A percentile compares a stretch with the other conserved stretches of the same genome.
Conservation (phyloP, 2,329 filamentous ascomycete genomes). For the Fusarium acutatum region DNA sequence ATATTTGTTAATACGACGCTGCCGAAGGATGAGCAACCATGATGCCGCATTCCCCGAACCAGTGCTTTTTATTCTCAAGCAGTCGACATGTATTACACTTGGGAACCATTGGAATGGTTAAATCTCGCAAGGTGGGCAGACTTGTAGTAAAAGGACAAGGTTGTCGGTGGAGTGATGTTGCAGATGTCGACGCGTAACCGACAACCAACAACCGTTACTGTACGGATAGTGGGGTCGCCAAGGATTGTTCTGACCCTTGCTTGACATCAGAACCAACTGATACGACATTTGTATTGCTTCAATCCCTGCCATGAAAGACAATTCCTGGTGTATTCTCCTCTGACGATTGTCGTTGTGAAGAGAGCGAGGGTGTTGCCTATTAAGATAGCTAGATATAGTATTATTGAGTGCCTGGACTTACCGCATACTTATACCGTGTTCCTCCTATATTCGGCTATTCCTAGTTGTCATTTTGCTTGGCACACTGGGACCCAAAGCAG, state of each 20-base stretch:
- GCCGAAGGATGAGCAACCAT: not conserved
- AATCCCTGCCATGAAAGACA: fast-evolving
- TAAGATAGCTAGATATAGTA: fast-evolving
- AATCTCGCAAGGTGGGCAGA: not conserved
- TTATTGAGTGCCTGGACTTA: not conserved
- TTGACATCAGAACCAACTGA: not conserved
- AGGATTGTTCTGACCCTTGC: not conserved
- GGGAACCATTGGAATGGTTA: not conserved
- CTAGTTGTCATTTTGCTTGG: not conserved
- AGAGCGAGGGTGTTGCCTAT: not conserved
- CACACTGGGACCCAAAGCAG: not conserved
- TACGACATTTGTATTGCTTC: too few relatives aligned
- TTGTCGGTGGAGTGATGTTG: not conserved
- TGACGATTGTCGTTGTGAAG: fast-evolving
- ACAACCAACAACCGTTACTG: not conserved
- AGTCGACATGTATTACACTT: too few relatives aligned
- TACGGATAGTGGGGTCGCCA: not conserved
- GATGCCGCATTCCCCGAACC: not conserved
- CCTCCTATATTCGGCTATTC: not conserved
- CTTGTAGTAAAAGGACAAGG: not conserved
- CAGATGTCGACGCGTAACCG: not conserved
- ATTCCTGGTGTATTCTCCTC: not conserved
- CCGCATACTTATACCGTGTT: not conserved
- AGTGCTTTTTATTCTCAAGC: not conserved
- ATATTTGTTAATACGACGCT: not conserved